Evolutionary conservation across 306 rosid genomes (phyloP), one percentile per base, ranked within the genome.

Genomic region (Fagus crenata): DNA sequence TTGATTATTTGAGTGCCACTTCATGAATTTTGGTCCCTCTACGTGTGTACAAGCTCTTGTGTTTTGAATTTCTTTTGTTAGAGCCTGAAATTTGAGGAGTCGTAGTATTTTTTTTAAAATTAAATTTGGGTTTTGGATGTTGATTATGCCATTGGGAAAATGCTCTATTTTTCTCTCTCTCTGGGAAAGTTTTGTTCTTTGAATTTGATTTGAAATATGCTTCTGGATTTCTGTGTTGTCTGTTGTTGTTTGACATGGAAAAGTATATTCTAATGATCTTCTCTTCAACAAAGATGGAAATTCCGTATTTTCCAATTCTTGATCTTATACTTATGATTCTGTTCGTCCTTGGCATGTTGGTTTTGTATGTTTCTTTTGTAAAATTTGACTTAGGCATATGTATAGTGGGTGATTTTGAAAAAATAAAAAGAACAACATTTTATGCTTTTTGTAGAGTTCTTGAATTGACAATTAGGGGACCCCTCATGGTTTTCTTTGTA

Each of bases 401-500:
- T 9, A 2, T 46, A 46, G 51, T 9, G 51, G 51, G 51, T 0
- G 35, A 58, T 28, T 58, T 22, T 58, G 65, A 8, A 28, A 28
- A 58, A 58, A 58, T 7, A 39, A 46, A 9, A 9, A 46, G 51
- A 12, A 7, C 35, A 58, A 7, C 3, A 1, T 61, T 58, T 58
- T 12, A 40, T 14, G 49, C 35, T 65, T 7, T 40, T 40, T 3
- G 36, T 72, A 31, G 28, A 36, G 31, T 54, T 72, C 4, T 12
- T n/a, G 51, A 77, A 13, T 61, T 61, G 17, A 35, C 14, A 4
- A 33, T 28, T 3, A 61, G 35, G 41, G 18, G 4, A 12, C 5
- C n/a, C 68, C 14, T 33, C 7, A 17, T 58, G 78, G 51, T 72
- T 69, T 68, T 22, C 46, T 74, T 77, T 59, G 63, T 2, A 7